These are phyloP conservation scores for Terfezia boudieri DNA, from an alignment of 495 filamentous ascomycete genomes.

Conservation along the genomic window DNA sequence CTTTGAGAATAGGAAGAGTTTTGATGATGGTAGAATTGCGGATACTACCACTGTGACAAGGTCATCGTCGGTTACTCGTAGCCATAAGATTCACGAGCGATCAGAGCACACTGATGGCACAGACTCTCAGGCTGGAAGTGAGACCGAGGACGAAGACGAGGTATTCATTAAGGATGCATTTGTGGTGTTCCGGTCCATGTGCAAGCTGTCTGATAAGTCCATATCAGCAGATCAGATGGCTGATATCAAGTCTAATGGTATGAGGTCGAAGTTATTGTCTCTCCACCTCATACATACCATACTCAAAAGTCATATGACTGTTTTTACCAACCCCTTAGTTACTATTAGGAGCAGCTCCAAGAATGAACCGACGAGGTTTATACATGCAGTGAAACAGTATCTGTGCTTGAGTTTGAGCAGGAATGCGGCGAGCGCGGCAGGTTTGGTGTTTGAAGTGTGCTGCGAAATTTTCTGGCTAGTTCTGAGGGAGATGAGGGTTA, in stretches of 20 bases:
- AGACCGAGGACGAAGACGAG: conserved; percentile 86
- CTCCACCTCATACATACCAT: conserved; percentile 84
- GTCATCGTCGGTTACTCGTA: conserved; percentile 29
- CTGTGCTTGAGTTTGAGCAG: conserved; percentile 81
- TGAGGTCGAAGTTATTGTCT: conserved; percentile 91
- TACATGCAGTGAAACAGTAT: conserved; percentile 93
- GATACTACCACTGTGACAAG: conserved; percentile 84
- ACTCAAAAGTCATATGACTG: conserved; percentile 67
- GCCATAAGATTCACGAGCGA: conserved; percentile 18
- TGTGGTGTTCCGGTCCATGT: conserved; percentile 89
- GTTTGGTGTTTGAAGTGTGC: conserved; percentile 77
- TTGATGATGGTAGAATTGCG: conserved; percentile 73
- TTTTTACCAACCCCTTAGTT: conserved; percentile 72
- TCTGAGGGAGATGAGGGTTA: conserved; percentile 75
- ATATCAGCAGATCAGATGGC: conserved; percentile 74
- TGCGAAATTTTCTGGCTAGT: conserved; percentile 98
- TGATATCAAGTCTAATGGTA: conserved; percentile 77
- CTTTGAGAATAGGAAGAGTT: conserved; percentile 78
- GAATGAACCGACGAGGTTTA: conserved; percentile 65
- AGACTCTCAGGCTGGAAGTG: conserved; percentile 25
- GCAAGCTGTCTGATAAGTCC: conserved; percentile 84
- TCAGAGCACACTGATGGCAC: conserved; percentile 25
- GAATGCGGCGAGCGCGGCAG: conserved; percentile 83
- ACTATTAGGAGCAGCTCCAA: conserved; percentile 72
- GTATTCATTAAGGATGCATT: conserved; percentile 93